Percentiles rank a stretch among this genome's conserved stretches.
Conservation (phyloP, 139 green algal species). For the Auxenochlorella protothecoides region DNA sequence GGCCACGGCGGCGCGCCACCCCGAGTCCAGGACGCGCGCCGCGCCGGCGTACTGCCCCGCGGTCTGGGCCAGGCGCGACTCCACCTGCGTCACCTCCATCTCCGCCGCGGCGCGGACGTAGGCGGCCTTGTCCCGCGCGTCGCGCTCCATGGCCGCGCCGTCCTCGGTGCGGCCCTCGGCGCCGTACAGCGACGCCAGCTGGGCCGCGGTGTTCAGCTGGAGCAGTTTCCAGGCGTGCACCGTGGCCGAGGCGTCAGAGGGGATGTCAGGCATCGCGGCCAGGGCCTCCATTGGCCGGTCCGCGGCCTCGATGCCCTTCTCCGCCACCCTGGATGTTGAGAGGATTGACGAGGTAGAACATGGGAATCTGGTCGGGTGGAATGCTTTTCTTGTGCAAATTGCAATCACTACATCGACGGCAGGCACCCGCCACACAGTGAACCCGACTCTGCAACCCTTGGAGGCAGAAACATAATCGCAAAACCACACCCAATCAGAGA, state of each 20-base stretch:
- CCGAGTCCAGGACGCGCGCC: not conserved
- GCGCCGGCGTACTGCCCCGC: too few relatives aligned
- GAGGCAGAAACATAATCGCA: too few relatives aligned
- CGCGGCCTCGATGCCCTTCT: conserved; percentile 32
- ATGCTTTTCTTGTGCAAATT: too few relatives aligned
- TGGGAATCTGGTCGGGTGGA: too few relatives aligned
- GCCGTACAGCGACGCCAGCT: conserved; percentile 17
- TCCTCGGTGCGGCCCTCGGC: conserved; percentile 5
- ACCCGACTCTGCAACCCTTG: too few relatives aligned
- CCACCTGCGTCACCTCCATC: conserved; percentile 6
- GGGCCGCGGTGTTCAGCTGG: conserved; percentile 24
- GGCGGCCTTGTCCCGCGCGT: conserved; percentile 1
- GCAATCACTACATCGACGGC: too few relatives aligned
- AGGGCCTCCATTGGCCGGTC: conserved; percentile 1
- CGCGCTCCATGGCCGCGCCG: conserved; percentile 5
- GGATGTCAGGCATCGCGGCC: conserved; percentile 22
- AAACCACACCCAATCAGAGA: too few relatives aligned
- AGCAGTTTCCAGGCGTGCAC: conserved; percentile 39
- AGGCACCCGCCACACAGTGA: too few relatives aligned
- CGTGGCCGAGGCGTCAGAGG: conserved; percentile 7
- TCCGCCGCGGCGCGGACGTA: conserved; percentile 14
- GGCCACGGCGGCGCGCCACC: not conserved
- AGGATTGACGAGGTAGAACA: too few relatives aligned
- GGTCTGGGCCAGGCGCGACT: conserved; percentile 6
- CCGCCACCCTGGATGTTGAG: conserved; percentile 11